Evolutionary conservation across 768 basidiomycete genomes (phyloP).

Genomic region (Gelatoporia subvermispora): DNA sequence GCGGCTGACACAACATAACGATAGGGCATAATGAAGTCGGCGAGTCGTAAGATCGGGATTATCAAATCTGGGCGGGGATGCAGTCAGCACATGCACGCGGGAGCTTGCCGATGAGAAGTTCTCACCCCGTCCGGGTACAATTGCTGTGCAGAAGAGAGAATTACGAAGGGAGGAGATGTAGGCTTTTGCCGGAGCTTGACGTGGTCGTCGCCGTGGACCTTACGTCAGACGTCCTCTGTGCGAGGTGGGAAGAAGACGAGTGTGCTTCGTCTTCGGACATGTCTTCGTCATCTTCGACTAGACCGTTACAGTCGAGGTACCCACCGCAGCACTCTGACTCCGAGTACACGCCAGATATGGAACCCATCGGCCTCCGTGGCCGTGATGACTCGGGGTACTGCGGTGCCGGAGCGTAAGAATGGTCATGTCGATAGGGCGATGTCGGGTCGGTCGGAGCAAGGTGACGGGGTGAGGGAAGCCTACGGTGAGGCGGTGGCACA

Average conservation of each 20-base stretch:
- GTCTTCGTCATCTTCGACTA: constrained; percentile 29
- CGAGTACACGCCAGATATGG: constrained; percentile 15
- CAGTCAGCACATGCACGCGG: constrained; percentile 9
- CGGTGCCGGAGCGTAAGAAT: constrained; percentile 9
- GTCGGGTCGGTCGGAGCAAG: constrained; percentile 13
- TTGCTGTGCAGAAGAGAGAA: too few relatives aligned
- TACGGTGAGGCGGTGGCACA: constrained; percentile 15
- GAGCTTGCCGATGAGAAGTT: constrained; percentile 3
- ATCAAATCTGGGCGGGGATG: constrained; percentile 3
- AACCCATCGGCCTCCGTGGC: constrained; percentile 10
- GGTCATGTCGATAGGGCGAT: constrained; percentile 12
- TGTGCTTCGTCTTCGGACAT: constrained; percentile 17
- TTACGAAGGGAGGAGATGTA: too few relatives aligned
- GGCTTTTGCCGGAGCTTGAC: constrained; percentile 6
- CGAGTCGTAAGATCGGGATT: too few relatives aligned
- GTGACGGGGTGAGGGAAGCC: constrained; percentile 13
- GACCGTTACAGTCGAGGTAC: constrained; percentile 41
- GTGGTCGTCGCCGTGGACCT: constrained; percentile 20
- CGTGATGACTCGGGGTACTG: constrained; percentile 10
- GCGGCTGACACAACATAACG: too few relatives aligned
- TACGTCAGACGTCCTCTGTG: constrained; percentile 21
- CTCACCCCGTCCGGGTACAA: constrained; percentile 8
- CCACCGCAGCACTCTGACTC: constrained; percentile 47
- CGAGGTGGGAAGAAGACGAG: constrained; percentile 6
- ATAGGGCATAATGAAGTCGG: too few relatives aligned